Percentiles rank a stretch among this genome's conserved stretches.
Evolutionary conservation across 345 rosid genomes (phyloP).

Genomic region (Populus euphratica): DNA sequence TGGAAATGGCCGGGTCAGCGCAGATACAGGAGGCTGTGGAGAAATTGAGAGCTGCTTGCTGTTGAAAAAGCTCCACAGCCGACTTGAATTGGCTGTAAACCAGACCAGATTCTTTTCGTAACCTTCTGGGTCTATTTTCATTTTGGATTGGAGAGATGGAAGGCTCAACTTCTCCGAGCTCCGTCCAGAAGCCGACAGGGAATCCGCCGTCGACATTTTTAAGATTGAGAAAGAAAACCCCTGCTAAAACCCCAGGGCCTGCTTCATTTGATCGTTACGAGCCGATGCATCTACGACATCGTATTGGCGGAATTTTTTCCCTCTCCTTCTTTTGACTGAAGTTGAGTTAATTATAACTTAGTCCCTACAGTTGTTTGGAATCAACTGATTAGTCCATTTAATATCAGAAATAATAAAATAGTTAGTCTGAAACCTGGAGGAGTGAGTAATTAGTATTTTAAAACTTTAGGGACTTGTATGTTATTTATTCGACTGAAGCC

Average conservation of each 20-base stretch:
- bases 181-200: constrained; percentile 71
- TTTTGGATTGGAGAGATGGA: constrained; percentile 64
- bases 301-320: background rate
- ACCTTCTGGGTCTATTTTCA: constrained; percentile 86
- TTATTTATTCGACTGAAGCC: too few species aligned
- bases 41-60: constrained; percentile 73
- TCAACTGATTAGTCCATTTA: background rate
- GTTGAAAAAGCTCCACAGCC: constrained; percentile 73
- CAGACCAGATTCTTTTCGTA: constrained; percentile 65
- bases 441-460: background rate
- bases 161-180: constrained; percentile 73
- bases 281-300: background rate
- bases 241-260: background rate
- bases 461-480: background rate
- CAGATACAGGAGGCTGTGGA: constrained; percentile 59
- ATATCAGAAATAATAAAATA: background rate
- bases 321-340: background rate
- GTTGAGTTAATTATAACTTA: background rate
- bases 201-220: constrained; percentile 32
- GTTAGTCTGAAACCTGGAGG: background rate
- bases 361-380: background rate
- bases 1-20: constrained; percentile 60
- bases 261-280: background rate
- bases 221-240: background rate
- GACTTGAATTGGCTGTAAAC: constrained; percentile 75